phyloP scores from a whole-genome alignment of 1,139 yeast genomes.

The Saccharomyces hybrid region DNA sequence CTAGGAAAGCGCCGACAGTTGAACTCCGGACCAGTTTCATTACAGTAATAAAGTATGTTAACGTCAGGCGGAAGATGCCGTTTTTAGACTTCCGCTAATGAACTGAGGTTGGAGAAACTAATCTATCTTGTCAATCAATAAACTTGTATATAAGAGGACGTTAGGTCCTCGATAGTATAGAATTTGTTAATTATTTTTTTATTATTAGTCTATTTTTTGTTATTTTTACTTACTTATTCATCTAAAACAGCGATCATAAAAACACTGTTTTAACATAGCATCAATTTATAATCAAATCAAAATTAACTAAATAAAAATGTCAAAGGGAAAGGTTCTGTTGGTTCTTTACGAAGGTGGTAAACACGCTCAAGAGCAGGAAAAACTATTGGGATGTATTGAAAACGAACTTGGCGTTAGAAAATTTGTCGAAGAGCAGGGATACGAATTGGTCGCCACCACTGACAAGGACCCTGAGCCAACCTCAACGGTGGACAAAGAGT shows the following conservation, averaged over 20 bases:
- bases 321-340: constrained; percentile 40
- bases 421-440: constrained; percentile 61
- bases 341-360: constrained; percentile 50
- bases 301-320: not conserved
- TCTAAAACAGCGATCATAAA: no score
- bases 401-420: constrained; percentile 67
- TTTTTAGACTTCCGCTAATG: not conserved
- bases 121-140: not conserved
- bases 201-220: no score
- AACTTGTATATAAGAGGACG: not conserved
- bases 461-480: constrained; percentile 57
- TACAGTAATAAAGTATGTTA: not conserved
- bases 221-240: no score
- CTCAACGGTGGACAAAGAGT: constrained; percentile 54
- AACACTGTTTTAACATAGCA: no score
- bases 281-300: no score
- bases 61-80: not conserved
- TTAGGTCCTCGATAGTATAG: no score
- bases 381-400: constrained; percentile 63
- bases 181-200: no score
- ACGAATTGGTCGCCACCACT: constrained; percentile 56
- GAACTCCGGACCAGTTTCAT: not conserved
- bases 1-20: not conserved
- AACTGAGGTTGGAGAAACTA: not conserved
- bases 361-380: constrained; percentile 55